These are phyloP conservation scores for Catharanthus roseus DNA, from an alignment of 257 asterid species.

Conservation along the genomic window DNA sequence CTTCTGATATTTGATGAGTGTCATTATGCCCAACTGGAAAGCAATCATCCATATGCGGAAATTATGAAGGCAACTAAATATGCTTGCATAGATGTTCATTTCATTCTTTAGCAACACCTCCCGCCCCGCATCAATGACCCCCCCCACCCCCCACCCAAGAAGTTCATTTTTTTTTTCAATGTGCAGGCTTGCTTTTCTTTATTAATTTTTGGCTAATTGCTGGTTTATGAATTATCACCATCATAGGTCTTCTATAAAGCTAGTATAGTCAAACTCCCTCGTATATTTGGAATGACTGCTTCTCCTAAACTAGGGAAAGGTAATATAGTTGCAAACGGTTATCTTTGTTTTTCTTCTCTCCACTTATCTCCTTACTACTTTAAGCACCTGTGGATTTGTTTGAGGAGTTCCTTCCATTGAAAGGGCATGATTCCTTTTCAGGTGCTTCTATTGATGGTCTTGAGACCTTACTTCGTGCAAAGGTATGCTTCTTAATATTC, in stretches of 20 bases:
- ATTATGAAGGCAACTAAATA: constrained; percentile 75
- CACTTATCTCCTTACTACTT: not conserved
- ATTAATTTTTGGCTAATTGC: not conserved
- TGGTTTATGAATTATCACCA: constrained; percentile 21
- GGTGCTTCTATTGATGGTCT: constrained; percentile 89
- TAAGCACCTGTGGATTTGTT: not conserved
- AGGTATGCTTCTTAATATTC: constrained; percentile 39
- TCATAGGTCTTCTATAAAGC: constrained; percentile 68
- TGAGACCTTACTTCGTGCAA: constrained; percentile 75
- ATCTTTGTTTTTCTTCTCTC: not conserved
- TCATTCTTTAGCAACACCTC: not conserved
- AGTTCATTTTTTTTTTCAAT: not conserved
- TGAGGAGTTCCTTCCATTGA: not conserved
- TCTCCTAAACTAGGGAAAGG: constrained; percentile 96
- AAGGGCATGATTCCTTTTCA: constrained; percentile 31
- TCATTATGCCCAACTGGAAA: constrained; percentile 89
- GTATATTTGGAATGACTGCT: constrained; percentile 99
- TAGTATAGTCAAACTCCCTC: constrained; percentile 64
- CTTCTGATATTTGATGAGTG: constrained; percentile 98
- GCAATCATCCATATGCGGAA: constrained; percentile 94
- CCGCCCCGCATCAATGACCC: too few relatives aligned
- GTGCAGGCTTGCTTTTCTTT: not conserved
- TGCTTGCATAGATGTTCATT: not conserved
- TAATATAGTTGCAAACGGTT: constrained; percentile 21
- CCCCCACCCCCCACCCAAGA: too few relatives aligned